Evolutionary conservation across 805 yeast species (phyloP).

Genomic region (Starmerella tilneyi): DNA sequence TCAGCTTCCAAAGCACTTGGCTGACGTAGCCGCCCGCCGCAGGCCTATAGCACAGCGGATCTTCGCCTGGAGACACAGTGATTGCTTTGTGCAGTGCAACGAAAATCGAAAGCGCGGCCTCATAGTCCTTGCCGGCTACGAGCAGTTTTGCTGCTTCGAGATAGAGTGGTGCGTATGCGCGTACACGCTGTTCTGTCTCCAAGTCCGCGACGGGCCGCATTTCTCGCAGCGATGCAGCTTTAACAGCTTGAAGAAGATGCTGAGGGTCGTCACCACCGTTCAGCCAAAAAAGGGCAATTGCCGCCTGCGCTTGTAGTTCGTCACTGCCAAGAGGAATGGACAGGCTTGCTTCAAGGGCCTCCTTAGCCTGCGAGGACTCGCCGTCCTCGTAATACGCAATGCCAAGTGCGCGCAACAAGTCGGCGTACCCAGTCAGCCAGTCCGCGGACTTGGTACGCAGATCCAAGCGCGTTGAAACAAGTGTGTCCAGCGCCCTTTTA

Average conservation of each 20-base stretch:
- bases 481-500: constrained; percentile 23
- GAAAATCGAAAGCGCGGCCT: constrained; percentile 23
- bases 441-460: constrained; percentile 22
- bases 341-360: constrained; percentile 26
- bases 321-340: constrained; percentile 27
- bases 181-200: constrained; percentile 1
- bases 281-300: constrained; percentile 21
- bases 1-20: constrained; percentile 26
- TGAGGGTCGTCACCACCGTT: constrained; percentile 4
- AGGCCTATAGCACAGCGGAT: constrained; percentile 20
- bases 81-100: constrained; percentile 25
- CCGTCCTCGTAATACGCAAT: constrained; percentile 20
- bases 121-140: constrained; percentile 11
- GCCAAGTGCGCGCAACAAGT: constrained; percentile 28
- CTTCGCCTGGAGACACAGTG: constrained; percentile 7
- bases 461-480: constrained; percentile 21
- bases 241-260: background rate
- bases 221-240: constrained; percentile 10
- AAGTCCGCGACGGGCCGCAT: background rate
- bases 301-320: constrained; percentile 23
- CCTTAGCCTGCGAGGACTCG: constrained; percentile 23
- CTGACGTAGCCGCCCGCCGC: constrained; percentile 24
- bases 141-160: constrained; percentile 24
- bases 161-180: constrained; percentile 14
- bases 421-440: constrained; percentile 32